Base-by-base conservation (phyloP, 2,329 filamentous ascomycete species). In the Pleoardoris graminearum region DNA sequence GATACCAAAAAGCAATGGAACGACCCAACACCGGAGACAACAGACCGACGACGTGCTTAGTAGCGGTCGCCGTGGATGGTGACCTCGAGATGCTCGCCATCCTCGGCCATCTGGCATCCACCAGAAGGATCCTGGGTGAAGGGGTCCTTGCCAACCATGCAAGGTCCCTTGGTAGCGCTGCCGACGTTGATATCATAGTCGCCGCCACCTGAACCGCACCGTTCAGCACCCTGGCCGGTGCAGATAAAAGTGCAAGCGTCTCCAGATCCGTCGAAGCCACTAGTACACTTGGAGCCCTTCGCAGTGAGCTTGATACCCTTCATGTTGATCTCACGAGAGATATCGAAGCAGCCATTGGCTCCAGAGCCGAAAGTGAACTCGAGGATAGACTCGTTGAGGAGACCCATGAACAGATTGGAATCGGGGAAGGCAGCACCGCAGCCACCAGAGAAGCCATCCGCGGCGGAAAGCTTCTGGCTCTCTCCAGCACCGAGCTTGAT, bases 251-350 rank as follows among this genome's bases (percentile, higher is more conserved):
- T 74, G 63, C 78, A 80, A 4, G 58, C 23, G 4, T 45, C 12
- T 19, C 41, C 3, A 27, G 30, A 33, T n/a, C 32, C 69, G 17
- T 68, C 51, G 71, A 78, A 74, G 60, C 76, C 67, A 30, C 74
- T 71, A 11, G 65, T 60, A 65, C 78, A 80, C 53, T 75, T 72
- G 54, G 66, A 69, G 46, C 66, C 67, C 46, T 72, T 69, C 50
- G 73, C 66, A 46, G 59, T 63, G 67, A 79, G 77, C 43, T 33
- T 53, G 58, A 71, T 66, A 30, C 78, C 78, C 43, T 60, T 57
- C 76, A 77, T 79, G 66, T 76, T 76, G 64, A 77, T 69, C 55
- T 77, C 69, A 30, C 76, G 71, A 33, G 74, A 76, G 48, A 79
- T 67, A 57, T 79, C 73, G 51, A 77, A 72, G 33, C 70, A 72